These are phyloP conservation scores for Saturnispora halmiae DNA, from an alignment of 805 yeast genomes.

Conservation along the genomic window DNA sequence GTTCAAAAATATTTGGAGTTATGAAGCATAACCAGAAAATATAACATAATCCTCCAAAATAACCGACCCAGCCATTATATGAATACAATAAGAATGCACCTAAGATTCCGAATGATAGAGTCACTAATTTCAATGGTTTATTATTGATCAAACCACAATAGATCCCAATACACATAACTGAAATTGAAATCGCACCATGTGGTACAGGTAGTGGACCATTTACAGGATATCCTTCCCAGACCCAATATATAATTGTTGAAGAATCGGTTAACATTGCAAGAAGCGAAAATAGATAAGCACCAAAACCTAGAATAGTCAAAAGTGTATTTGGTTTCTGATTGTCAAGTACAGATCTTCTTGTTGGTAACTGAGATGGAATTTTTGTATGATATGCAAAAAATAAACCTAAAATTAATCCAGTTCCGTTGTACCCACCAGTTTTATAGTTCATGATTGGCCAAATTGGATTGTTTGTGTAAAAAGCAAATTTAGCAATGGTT, in stretches of 20 bases:
- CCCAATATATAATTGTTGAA: conserved; percentile 82
- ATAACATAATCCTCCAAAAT: conserved; percentile 57
- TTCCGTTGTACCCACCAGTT: conserved; percentile 79
- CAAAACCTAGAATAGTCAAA: conserved; percentile 61
- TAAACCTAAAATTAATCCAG: conserved; percentile 58
- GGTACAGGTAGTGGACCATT: conserved; percentile 82
- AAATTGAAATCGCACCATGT: conserved; percentile 62
- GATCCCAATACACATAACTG: conserved; percentile 50
- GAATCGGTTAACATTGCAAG: conserved; percentile 76
- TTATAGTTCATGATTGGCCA: conserved; percentile 89
- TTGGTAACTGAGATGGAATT: conserved; percentile 12
- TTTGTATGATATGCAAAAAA: conserved; percentile 52
- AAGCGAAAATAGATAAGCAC: conserved; percentile 60
- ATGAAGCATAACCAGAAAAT: conserved; percentile 54
- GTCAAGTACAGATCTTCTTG: neutral
- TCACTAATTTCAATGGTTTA: conserved; percentile 14
- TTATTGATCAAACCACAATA: conserved; percentile 35
- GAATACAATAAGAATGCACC: conserved; percentile 44
- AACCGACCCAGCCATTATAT: conserved; percentile 64
- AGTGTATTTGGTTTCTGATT: conserved; percentile 13
- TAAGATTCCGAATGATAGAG: conserved; percentile 33
- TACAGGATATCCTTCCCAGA: conserved; percentile 94
- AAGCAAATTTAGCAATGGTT: conserved; percentile 64
- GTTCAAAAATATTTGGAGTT: conserved; percentile 51
- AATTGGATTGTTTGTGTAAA: conserved; percentile 81